Base-by-base conservation (phyloP, 495 filamentous ascomycete genomes). In the Daldinia loculata region DNA sequence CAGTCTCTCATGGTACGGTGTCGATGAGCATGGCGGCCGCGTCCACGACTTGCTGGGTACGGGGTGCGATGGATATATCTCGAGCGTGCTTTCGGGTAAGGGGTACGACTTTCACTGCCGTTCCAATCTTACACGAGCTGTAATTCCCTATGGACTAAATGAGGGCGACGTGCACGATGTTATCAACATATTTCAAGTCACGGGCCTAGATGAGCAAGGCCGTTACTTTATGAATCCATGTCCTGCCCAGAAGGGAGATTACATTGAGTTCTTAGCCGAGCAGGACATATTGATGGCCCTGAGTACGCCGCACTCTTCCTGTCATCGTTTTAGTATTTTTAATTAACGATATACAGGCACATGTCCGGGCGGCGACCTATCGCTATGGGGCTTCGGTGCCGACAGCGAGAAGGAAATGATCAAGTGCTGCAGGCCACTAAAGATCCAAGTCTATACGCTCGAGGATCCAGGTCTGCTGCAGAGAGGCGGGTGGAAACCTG, bases 91-190 rank as follows among this genome's bases (percentile, higher is more conserved):
- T 66, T 89, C 63, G 27, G 67, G 41, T 26, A 64, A 58, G 30
- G 66, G 57, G 1, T 94, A 91, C 71, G 90, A 94, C 70, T 93
- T 87, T 77, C 90, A 94, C 74, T 94, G 92, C 78, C 91, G 92
- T 74, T 93, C 90, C 19, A 95, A 95, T 69, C 84, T 95, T 19
- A 89, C 87, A 5, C 87, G 92, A 2, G 89, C 92, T 0, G 85
- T 94, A 29, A 72, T 89, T 1, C 89, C 88, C 0, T 89, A 85
- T 74, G 90, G 90, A 0, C 71, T 94, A 56, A 86, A 83, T 9
- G 92, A 94, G 76, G 79, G 84, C 48, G 91, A 94, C 79, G 87
- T 94, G 11, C 92, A 94, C 69, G 91, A 94, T 79, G 91, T 94
- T 1, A 79, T 94, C 58, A 94, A 94, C 75, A 84, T 94, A 24